Evolutionary conservation across 2,329 filamentous ascomycete species (phyloP), one percentile per base, ranked within the genome.

Genomic region (Emmonsiellopsis sp.): DNA sequence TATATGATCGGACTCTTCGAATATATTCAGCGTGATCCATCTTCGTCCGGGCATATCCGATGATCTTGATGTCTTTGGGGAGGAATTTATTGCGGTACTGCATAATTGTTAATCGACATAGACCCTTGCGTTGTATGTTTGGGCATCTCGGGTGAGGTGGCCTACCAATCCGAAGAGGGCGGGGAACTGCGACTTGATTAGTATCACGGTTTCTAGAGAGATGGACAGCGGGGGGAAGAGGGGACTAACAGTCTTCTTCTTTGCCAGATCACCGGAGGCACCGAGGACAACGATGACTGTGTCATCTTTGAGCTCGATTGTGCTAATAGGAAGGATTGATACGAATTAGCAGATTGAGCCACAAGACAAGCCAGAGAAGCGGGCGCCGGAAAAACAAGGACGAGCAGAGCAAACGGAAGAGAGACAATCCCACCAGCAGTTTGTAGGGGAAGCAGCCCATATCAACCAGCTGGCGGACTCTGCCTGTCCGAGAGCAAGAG

Each of bases 51-150:
- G 93, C 93, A 88, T 98, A 98, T 78, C 93, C 93, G 66, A 98
- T 84, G 70, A 98, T 96, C 74, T 85, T 88, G 74, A 95, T 90
- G 73, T 94, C 90, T 75, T 95, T 95, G 65, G 74, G 93, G 50
- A 98, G 87, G 78, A 97, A 98, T 75, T 96, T 92, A 79, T 98
- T 98, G 70, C 93, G 89, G 78, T 92, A 95, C 91, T 95, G 68
- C 59, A 51, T 50, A 39, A 14, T 49, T 31, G 49, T 53, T 42
- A 53, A 56, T 60, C 42, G 62, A 61, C 42, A 17, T 27, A 40
- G 43, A 13, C n/a, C 6, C 27, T 45, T 13, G 27, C 14, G 36
- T 54, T 36, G 13, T 39, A 34, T 43, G 37, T 33, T 42, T 34
- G 43, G 54, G 49, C 17, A 36, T 17, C 21, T 3, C 11, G 46